A percentile compares a stretch with the other conserved stretches of the same genome.
phyloP scores from a whole-genome alignment of 2,329 filamentous ascomycete species.

The Fusarium armeniacum region DNA sequence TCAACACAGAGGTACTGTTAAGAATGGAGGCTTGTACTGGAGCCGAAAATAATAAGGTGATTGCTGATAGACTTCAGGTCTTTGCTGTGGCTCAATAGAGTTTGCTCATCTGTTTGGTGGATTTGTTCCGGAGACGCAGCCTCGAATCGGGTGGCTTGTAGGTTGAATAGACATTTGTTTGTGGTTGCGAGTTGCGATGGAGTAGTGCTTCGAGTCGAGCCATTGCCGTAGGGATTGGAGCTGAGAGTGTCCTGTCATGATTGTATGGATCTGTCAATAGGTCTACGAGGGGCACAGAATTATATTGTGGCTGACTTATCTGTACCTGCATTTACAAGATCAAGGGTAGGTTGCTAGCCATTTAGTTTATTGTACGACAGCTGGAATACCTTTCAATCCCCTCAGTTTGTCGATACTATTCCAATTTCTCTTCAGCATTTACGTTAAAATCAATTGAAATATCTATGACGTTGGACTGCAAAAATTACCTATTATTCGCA shows the following conservation, averaged over 20 bases:
- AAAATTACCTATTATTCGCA: background rate
- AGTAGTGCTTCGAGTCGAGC: background rate
- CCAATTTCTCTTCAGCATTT: background rate
- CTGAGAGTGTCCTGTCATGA: background rate
- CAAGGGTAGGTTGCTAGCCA: background rate
- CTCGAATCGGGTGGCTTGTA: slow-evolving; percentile 27
- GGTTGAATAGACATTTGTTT: slow-evolving; percentile 10
- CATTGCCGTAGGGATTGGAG: background rate
- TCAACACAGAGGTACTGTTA: background rate
- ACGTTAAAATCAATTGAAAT: background rate
- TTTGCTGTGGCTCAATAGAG: background rate
- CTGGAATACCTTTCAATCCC: background rate
- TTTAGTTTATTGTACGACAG: background rate
- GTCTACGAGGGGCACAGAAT: background rate
- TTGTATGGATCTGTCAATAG: background rate
- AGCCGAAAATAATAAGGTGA: slow-evolving; percentile 6
- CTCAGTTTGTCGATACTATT: background rate
- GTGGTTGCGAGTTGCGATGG: background rate
- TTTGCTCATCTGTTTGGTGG: slow-evolving; percentile 5
- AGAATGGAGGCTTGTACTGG: slow-evolving; percentile 33
- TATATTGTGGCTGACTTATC: background rate
- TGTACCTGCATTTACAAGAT: background rate
- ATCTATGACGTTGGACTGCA: background rate
- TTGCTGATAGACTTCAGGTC: background rate
- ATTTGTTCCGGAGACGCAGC: slow-evolving; percentile 16